Base-by-base conservation (phyloP, 495 filamentous ascomycete species). In the Trichoderma gamsii region DNA sequence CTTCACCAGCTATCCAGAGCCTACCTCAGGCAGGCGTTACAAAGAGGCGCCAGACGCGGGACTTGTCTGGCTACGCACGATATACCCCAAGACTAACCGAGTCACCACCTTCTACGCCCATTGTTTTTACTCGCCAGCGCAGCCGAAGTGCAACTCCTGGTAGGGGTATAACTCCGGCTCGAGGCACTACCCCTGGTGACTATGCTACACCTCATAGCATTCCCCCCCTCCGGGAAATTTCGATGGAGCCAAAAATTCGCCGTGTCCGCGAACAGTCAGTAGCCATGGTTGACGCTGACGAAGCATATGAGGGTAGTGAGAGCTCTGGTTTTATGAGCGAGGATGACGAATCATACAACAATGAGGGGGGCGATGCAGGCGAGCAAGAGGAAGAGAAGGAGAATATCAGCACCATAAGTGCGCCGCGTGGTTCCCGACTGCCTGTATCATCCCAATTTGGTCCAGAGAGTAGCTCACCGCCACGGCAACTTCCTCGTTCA, bases 161-260 rank as follows among this genome's bases (percentile, higher is more conserved):
- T 16, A 4, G 43, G 12, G 43, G 43, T 4, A 46, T 46, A 46
- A 46, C 12, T 46, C 43, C 43, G 3, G 43, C 18, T 51, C 74
- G 82, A 32, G 74, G 75, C 6, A 78, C 76, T 3, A 85, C 84
- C 0, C 83, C 82, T 3, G 81, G 79, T 63, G 84, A 78, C 61
- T 83, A 82, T 63, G 82, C 82, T 1, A 88, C 86, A 8, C 86
- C 86, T 9, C 74, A 83, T 68, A 86, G 84, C 70, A 84, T 83
- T 67, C 78, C 76, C 9, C 80, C 81, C 13, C 73, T 69, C 43
- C 56, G 68, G 51, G 73, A 71, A 52, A 56, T 68, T n/a, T 67
- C 71, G 16, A 11, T 69, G 3, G 68, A 67, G 49, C 70, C 69
- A 21, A 63, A 63, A 21, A 61, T 51, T 25, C 64, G 63, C 23